These are phyloP conservation scores for Eucalyptus regnans DNA, from an alignment of 345 rosid genomes.

Conservation along the genomic window DNA sequence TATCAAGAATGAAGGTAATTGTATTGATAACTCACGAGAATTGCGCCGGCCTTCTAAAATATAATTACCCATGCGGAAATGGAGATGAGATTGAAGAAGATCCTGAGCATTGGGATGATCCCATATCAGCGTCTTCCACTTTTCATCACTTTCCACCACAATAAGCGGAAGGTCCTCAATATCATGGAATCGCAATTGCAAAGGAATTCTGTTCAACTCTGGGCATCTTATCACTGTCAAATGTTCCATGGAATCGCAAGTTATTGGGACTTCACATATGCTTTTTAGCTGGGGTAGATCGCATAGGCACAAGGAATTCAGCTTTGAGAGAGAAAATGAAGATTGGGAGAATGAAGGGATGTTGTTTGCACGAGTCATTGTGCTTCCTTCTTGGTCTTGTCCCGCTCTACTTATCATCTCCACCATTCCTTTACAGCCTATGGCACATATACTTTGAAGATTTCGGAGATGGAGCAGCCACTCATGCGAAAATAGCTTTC, in stretches of 20 bases:
- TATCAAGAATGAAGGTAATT: too few species aligned
- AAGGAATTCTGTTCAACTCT: neutral
- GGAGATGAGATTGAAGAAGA: neutral
- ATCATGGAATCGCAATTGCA: too few species aligned
- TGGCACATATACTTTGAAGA: rapidly evolving
- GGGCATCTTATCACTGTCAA: rapidly evolving
- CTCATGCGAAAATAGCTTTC: neutral
- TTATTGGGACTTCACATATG: neutral
- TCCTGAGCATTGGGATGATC: neutral
- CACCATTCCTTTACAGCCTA: neutral
- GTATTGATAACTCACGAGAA: rapidly evolving
- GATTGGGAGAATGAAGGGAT: neutral
- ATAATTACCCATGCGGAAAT: rapidly evolving
- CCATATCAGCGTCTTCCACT: neutral
- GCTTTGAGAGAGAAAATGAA: neutral
- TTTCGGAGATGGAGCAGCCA: neutral
- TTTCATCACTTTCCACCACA: neutral
- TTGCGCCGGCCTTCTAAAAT: rapidly evolving
- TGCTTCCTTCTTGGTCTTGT: neutral
- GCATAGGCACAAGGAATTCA: rapidly evolving
- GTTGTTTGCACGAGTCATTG: neutral
- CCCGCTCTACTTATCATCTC: neutral
- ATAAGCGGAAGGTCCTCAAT: rapidly evolving
- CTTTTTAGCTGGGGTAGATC: neutral
- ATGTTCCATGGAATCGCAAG: neutral